Evolutionary conservation across 371 early-diverging fungal genomes (phyloP), one percentile per base, ranked within the genome.

Genomic region (Nematocida sp.): DNA sequence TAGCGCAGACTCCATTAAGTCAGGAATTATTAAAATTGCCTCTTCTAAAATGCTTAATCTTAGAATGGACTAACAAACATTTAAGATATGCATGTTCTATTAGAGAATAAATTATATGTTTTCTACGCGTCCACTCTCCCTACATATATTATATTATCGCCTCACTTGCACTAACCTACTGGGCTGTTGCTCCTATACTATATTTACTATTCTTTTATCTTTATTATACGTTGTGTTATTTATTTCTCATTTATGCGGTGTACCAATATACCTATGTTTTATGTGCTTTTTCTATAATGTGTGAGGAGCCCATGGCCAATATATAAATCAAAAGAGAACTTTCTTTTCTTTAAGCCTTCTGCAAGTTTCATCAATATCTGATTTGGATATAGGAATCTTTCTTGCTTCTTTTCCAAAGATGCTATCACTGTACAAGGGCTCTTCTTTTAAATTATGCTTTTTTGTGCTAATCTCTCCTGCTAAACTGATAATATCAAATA

Each of bases 361-460:
- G 55, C 75, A 71, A 18, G 75, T 60, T 49, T 71, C 75, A 35
- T 71, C 75, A 16, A 71, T 71, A 33, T 71, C 75, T 20, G 49
- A 13, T n/a, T 59, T 48, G 9, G 75, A 47, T 4, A 71, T 63
- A 35, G 75, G 75, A 2, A 32, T 4, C 32, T 71, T 71, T 11
- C 26, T 25, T 30, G 51, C 23, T 23, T 39, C 45, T 13, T 4
- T 32, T 61, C 39, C 59, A 48, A 71, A 71, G 49, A 71, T 71
- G 13, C 75, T 49, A 25, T 50, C 9, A 9, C 25, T 33, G 20
- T 28, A 13, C n/a, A 32, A 20, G 9, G 23, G 16, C 28, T 38
- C 36, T 28, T 54, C 13, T 25, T 40, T 7, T 20, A 23, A 13
- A 20, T 59, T 59, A 7, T 26, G 4, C 35, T 77, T 77, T 4